Evolutionary conservation across 495 filamentous ascomycete genomes (phyloP), one percentile per base, ranked within the genome.

Genomic region (Tetracladium marchalianum): DNA sequence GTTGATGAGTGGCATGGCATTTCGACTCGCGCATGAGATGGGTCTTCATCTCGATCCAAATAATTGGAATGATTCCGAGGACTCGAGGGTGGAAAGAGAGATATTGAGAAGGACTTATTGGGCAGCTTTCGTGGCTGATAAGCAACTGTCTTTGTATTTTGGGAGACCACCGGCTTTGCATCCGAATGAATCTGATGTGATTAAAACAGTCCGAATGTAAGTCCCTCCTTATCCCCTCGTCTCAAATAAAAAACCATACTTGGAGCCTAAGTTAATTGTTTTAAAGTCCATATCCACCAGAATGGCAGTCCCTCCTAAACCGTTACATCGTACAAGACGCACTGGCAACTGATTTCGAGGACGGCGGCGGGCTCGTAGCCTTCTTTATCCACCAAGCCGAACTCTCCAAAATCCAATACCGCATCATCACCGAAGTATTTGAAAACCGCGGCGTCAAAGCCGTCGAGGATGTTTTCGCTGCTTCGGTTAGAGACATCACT

Each of bases 1-100:
- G 61, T 27, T 64, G 2, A 61, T 62, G 41, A 58, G 57, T n/a
- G 61, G 61, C 35, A 62, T 62, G 59, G 54, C 54, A 22, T 62
- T 59, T 46, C 49, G 56, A 15, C 51, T 62, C 10, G 50, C 54
- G 1, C 51, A 49, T 47, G 51, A 54, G 52, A 64, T 64, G 61
- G 59, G 59, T 1, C 54, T 64, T 1, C 61, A 64, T 52, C 52
- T 64, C n/a, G 61, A 64, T 32, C 61, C 61, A 11, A 59, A 41
- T 18, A 60, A 64, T 41, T 64, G 57, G 57, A 52, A 59, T 48
- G 50, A 43, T 2, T 50, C 53, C 1, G 49, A 53, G 32, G 53
- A 55, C 31, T 47, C 55, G 15, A 40, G 54, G 11, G 43, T 63
- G 7, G 59, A 64, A 24, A 44, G 61, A 32, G 61, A 64, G 33